A percentile compares a stretch with the other conserved stretches of the same genome.
phyloP scores from a whole-genome alignment of 2,329 filamentous ascomycete species.

The Fusarium sp. region DNA sequence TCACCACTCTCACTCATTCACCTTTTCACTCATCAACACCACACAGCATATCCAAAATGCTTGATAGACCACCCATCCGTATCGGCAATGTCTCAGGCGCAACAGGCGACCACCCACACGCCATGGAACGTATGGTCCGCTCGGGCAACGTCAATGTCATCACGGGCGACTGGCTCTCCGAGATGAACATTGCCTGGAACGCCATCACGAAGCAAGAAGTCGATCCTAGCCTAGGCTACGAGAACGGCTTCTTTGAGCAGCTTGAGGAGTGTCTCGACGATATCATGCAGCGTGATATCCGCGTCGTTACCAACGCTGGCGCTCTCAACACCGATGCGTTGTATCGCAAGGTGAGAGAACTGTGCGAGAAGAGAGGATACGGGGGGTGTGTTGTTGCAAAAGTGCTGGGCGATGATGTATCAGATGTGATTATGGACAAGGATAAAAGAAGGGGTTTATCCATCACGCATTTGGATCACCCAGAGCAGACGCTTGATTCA shows the following conservation, averaged over 20 bases:
- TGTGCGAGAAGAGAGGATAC: slow-evolving; percentile 47
- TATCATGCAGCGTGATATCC: slow-evolving; percentile 51
- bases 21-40: not conserved
- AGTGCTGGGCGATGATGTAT: slow-evolving; percentile 54
- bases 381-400: slow-evolving; percentile 51
- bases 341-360: slow-evolving; percentile 45
- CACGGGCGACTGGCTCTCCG: slow-evolving; percentile 55
- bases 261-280: slow-evolving; percentile 54
- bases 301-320: slow-evolving; percentile 55
- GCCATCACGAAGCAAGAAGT: slow-evolving; percentile 51
- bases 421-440: slow-evolving; percentile 40
- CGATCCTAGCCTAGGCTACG: slow-evolving; percentile 49
- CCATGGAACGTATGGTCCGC: slow-evolving; percentile 49
- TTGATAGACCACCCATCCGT: slow-evolving; percentile 46
- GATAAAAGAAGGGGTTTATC: slow-evolving; percentile 22
- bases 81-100: slow-evolving; percentile 52
- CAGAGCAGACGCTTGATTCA: slow-evolving; percentile 43
- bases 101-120: slow-evolving; percentile 50
- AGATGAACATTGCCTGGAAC: slow-evolving; percentile 63
- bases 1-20: not conserved
- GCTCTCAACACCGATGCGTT: slow-evolving; percentile 52
- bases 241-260: slow-evolving; percentile 55
- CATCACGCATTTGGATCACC: slow-evolving; percentile 47
- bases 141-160: slow-evolving; percentile 52
- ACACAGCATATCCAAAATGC: slow-evolving; percentile 33